Evolutionary conservation across 2,329 filamentous ascomycete species (phyloP).

Genomic region (Zymoseptoria pseudotritici): DNA sequence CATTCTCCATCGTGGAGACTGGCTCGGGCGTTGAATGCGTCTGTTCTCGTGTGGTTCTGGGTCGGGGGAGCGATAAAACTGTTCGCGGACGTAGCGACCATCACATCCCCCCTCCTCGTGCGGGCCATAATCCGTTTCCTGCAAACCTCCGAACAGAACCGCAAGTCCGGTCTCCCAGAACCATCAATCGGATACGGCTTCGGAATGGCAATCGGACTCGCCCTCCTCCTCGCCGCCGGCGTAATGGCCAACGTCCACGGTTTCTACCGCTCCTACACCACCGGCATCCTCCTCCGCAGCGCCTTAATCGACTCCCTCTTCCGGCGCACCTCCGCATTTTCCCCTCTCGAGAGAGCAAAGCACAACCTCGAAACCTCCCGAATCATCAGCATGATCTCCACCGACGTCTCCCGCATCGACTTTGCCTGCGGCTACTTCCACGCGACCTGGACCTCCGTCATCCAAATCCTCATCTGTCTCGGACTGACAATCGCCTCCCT

Average conservation of each 20-base stretch:
- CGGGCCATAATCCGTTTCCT: constrained; percentile 3
- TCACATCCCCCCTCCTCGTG: constrained; percentile 1
- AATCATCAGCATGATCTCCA: constrained; percentile 4
- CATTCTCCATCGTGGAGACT: constrained; percentile 1
- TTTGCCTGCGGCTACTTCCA: constrained; percentile 2
- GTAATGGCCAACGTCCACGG: constrained; percentile 5
- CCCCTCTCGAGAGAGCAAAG: background rate
- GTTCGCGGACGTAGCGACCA: constrained; percentile 1
- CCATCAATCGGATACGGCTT: background rate
- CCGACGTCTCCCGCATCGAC: constrained; percentile 5
- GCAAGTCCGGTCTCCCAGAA: background rate
- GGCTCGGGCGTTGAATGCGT: background rate
- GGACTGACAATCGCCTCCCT: constrained; percentile 1
- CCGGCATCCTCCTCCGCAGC: constrained; percentile 1
- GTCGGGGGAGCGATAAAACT: constrained; percentile 3
- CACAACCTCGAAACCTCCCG: background rate
- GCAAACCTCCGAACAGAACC: background rate
- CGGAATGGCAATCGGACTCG: background rate
- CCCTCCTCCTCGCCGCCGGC: background rate
- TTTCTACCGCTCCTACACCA: constrained; percentile 2
- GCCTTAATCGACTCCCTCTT: constrained; percentile 4
- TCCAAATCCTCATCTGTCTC: constrained; percentile 5
- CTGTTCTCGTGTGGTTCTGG: constrained; percentile 4
- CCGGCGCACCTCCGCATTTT: background rate
- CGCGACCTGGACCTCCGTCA: background rate